A percentile compares a stretch with the other conserved stretches of the same genome.
Evolutionary conservation across 306 rosid species (phyloP).

Genomic region (Lotus japonicus): DNA sequence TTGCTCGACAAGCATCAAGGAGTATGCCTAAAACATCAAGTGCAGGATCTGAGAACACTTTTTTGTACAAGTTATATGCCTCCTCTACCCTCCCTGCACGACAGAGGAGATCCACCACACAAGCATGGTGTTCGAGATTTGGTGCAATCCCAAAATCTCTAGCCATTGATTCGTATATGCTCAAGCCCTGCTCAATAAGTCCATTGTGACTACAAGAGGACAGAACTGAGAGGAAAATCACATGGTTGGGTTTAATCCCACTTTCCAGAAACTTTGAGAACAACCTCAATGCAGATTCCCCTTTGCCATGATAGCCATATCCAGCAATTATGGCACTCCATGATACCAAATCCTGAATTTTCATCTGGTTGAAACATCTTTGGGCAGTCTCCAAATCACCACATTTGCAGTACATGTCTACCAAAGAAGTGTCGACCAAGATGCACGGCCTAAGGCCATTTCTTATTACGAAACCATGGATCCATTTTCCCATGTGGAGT

Average conservation of each 20-base stretch:
- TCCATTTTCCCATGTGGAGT: conserved; percentile 60
- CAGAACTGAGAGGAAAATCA: conserved; percentile 64
- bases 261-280: conserved; percentile 45
- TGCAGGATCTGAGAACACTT: conserved; percentile 33
- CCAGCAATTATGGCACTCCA: conserved; percentile 76
- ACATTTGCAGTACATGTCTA: conserved; percentile 80
- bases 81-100: conserved; percentile 70
- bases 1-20: conserved; percentile 58
- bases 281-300: conserved; percentile 49
- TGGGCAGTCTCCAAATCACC: conserved; percentile 58
- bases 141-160: conserved; percentile 55
- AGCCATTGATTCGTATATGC: conserved; percentile 55
- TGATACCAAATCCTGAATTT: conserved; percentile 48
- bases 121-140: conserved; percentile 63
- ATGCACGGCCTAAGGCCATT: conserved; percentile 47
- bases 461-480: conserved; percentile 45
- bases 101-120: conserved; percentile 65
- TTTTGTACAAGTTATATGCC: conserved; percentile 53
- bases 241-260: conserved; percentile 58
- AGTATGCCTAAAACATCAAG: conserved; percentile 61
- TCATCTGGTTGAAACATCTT: conserved; percentile 55
- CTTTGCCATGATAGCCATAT: conserved; percentile 68
- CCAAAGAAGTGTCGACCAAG: conserved; percentile 65
- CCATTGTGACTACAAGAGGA: conserved; percentile 80
- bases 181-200: conserved; percentile 53